Conservation (phyloP, 208 protist species). For the Wallacemonas rigidus region DNA sequence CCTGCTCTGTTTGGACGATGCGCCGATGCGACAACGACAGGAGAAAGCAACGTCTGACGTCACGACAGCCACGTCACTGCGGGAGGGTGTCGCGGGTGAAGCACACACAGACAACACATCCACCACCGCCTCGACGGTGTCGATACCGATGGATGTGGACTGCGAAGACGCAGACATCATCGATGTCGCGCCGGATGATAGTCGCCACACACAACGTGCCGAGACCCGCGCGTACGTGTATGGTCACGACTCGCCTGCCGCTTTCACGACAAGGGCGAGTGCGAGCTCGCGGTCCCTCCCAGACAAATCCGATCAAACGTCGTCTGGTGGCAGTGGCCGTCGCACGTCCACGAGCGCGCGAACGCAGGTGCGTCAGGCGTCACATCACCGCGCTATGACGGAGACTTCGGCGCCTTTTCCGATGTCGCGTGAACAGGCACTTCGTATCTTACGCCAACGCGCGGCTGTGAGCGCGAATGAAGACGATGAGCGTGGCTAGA, state of each 20-base stretch:
- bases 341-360: too few species aligned
- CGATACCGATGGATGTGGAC: not conserved
- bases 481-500: not conserved
- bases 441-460: slow-evolving; percentile 7
- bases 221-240: slow-evolving; percentile 9
- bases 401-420: not conserved
- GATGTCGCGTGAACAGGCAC: slow-evolving; percentile 5
- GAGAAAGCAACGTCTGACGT: not conserved
- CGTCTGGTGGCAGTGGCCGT: too few species aligned
- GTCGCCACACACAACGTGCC: not conserved
- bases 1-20: slow-evolving; percentile 33
- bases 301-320: too few species aligned
- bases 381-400: too few species aligned
- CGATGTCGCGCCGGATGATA: not conserved
- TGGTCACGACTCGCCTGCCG: not conserved
- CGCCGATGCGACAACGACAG: not conserved
- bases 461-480: not conserved
- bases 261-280: not conserved
- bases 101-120: too few species aligned
- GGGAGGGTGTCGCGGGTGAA: not conserved
- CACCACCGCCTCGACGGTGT: not conserved
- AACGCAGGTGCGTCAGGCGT: not conserved
- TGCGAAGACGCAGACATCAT: not conserved
- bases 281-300: too few species aligned
- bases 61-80: not conserved